Percentiles rank a stretch among this genome's conserved stretches.
Evolutionary conservation across 805 yeast species (phyloP).

Genomic region (Candida maltosa): DNA sequence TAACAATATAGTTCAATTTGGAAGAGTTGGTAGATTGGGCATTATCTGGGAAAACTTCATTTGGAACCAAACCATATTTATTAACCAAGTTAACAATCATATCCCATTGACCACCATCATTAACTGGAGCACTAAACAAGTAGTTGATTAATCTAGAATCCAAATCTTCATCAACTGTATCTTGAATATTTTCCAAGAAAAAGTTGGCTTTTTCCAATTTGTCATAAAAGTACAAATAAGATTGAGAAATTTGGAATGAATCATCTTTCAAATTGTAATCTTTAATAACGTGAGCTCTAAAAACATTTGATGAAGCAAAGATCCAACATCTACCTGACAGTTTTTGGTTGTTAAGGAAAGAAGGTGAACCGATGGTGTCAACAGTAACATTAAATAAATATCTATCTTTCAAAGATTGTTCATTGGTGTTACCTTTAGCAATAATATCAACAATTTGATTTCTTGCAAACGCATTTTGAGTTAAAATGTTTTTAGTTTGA

Average conservation of each 20-base stretch:
- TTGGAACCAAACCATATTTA: slow-evolving; percentile 81
- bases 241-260: slow-evolving; percentile 72
- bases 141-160: slow-evolving; percentile 71
- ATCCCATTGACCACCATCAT: slow-evolving; percentile 88
- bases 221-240: slow-evolving; percentile 79
- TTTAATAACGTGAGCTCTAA: slow-evolving; percentile 61
- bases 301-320: slow-evolving; percentile 75
- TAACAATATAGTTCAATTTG: slow-evolving; percentile 57
- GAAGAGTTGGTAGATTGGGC: slow-evolving; percentile 53
- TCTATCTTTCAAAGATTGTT: slow-evolving; percentile 17
- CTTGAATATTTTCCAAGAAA: slow-evolving; percentile 72
- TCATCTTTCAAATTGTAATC: slow-evolving; percentile 51
- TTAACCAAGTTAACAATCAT: slow-evolving; percentile 75
- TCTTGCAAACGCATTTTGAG: slow-evolving; percentile 52
- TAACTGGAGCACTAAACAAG: slow-evolving; percentile 60
- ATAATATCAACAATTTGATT: slow-evolving; percentile 43
- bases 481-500: slow-evolving; percentile 49
- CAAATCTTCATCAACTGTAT: slow-evolving; percentile 61
- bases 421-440: slow-evolving; percentile 24
- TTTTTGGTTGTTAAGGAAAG: slow-evolving; percentile 54
- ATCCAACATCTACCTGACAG: slow-evolving; percentile 86
- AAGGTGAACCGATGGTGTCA: slow-evolving; percentile 33
- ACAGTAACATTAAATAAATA: slow-evolving; percentile 37
- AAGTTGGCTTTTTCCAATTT: slow-evolving; percentile 82
- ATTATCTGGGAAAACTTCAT: slow-evolving; percentile 68